Conservation (phyloP, 495 filamentous ascomycete genomes). For the Aspergillus incahuasiensis region DNA sequence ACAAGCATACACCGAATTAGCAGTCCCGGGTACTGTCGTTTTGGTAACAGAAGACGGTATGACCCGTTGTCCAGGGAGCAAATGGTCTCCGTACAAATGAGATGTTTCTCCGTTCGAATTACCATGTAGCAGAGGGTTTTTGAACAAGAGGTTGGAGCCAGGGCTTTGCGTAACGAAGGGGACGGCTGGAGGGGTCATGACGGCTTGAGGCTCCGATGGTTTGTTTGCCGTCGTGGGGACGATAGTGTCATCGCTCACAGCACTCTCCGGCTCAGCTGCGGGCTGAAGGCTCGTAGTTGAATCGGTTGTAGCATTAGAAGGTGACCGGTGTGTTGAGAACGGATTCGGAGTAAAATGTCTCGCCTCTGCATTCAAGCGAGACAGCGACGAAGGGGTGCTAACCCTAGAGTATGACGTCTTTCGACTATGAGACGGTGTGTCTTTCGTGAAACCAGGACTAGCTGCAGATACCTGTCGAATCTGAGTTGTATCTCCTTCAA, state of each 20-base stretch:
- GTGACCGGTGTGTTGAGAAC: neutral
- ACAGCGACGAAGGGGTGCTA: neutral
- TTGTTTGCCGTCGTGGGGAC: neutral
- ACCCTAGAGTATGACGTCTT: neutral
- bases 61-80: constrained; percentile 17
- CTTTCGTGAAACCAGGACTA: neutral
- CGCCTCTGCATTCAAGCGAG: constrained; percentile 11
- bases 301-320: constrained; percentile 2
- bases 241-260: neutral
- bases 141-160: neutral
- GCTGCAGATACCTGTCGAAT: neutral
- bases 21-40: too few relatives aligned
- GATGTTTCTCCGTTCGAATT: neutral
- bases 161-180: neutral
- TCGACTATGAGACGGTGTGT: neutral
- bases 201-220: neutral
- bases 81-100: constrained; percentile 20
- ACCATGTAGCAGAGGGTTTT: constrained; percentile 16
- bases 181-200: neutral
- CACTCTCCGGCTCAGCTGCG: neutral
- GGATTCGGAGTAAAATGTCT: constrained; percentile 9
- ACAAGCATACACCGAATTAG: neutral
- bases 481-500: neutral
- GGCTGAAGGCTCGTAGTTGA: neutral
- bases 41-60: neutral